phyloP scores from a whole-genome alignment of 169 alveolate genomes.

The Cryptosporidium ryanae region DNA sequence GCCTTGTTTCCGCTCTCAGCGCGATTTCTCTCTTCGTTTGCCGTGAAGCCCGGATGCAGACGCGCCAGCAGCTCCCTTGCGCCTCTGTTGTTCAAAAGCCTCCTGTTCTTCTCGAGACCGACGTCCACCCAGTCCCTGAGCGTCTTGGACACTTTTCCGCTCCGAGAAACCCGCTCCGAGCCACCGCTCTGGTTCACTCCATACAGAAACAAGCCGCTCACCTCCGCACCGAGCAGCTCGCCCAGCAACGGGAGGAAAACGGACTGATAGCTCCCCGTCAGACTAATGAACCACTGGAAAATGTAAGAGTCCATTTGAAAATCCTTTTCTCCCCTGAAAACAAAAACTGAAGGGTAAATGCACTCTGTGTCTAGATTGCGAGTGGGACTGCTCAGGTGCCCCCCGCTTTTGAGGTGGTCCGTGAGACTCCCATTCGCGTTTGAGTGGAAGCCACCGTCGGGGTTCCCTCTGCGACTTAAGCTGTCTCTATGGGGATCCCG shows the following conservation, averaged over 20 bases:
- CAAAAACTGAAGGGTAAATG: slow-evolving; percentile 7
- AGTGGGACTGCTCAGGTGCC: no score
- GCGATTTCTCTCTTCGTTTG: no score
- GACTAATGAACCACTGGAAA: slow-evolving; percentile 49
- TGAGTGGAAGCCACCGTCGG: background rate
- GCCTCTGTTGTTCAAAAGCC: background rate
- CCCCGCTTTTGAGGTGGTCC: no score
- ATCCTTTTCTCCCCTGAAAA: slow-evolving; percentile 9
- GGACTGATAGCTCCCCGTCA: slow-evolving; percentile 39
- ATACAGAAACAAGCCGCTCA: slow-evolving; percentile 28
- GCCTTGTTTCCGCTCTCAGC: no score
- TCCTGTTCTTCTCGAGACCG: background rate
- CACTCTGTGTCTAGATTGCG: no score
- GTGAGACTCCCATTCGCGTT: no score
- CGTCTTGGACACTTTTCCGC: background rate
- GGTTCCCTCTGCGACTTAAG: background rate
- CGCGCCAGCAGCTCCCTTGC: no score
- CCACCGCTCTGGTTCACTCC: background rate
- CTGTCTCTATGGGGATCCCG: background rate
- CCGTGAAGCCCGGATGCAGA: no score
- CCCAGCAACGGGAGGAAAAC: slow-evolving; percentile 41
- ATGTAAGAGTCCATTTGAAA: slow-evolving; percentile 67
- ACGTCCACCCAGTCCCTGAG: no score
- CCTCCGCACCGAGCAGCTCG: slow-evolving; percentile 38
- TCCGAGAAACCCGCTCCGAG: no score